Evolutionary conservation across 371 early-diverging fungal species (phyloP), one percentile per base, ranked within the genome.

Genomic region (Mortierella sp.): DNA sequence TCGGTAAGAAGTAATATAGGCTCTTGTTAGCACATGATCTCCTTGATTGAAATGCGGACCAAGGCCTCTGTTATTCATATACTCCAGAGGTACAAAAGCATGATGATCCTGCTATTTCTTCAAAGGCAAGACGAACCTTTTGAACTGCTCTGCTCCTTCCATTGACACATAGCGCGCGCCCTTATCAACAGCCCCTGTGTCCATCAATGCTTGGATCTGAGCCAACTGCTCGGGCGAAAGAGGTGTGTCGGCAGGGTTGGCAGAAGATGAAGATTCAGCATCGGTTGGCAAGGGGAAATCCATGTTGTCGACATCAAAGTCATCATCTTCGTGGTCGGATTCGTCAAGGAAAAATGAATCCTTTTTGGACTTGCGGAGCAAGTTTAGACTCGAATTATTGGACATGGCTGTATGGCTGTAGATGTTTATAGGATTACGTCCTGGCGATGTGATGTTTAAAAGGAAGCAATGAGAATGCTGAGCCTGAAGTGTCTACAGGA

Each of bases 241-340:
- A 24, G 74, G 79, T 47, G 69, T 28, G 24, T 55, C 48, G 33
- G 67, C 74, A 32, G 40, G 66, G 67, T 61, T 21, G 22, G 28
- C 19, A n/a, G 50, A 15, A 21, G 72, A 64, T 19, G 71, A 59
- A 5, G 69, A 61, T 38, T 58, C 63, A 4, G 74, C 65, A 11
- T 86, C 86, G 7, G 65, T 65, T 7, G 92, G 92, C 69, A 90
- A 78, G 48, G 88, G 89, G 60, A 92, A 90, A 58, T 92, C 92
- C 92, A 92, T 91, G 64, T 91, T 89, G 70, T 92, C 92, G 70
- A 92, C 79, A 70, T 89, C 90, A 62, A 87, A 71, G 9, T 88
- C 87, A 22, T 60, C 67, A 13, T 67, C 24, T 43, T 78, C 79
- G 4, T 73, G 67, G 40, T 79, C 79, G 1, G 79, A 79, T 0